Conservation (phyloP, 306 rosid species). For the Prunus fruticosa region DNA sequence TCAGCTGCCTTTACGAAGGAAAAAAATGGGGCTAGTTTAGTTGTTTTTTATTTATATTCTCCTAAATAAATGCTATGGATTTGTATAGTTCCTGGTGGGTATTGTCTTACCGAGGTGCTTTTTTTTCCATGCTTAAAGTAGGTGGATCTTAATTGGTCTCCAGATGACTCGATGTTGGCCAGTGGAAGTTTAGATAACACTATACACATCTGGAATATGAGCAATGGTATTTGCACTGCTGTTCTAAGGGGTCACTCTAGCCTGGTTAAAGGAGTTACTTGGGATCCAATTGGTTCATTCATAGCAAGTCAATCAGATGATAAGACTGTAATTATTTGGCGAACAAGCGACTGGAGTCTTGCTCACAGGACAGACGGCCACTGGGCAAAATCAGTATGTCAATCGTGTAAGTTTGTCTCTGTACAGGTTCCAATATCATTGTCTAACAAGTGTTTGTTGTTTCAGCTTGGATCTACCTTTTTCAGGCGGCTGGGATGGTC, state of each 20-base stretch:
- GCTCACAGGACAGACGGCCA: conserved; percentile 97
- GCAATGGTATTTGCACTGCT: conserved; percentile 92
- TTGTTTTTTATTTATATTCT: background rate
- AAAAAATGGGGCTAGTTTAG: background rate
- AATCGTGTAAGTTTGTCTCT: conserved; percentile 8
- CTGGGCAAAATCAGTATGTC: conserved; percentile 90
- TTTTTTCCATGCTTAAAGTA: conserved; percentile 81
- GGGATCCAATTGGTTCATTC: conserved; percentile 99
- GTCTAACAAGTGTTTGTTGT: conserved; percentile 29
- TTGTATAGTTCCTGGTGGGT: conserved; percentile 21
- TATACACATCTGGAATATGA: conserved; percentile 93
- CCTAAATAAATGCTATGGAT: conserved; percentile 3
- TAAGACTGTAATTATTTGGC: conserved; percentile 96
- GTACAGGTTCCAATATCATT: conserved; percentile 13
- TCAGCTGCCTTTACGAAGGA: background rate
- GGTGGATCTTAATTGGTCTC: conserved; percentile 99
- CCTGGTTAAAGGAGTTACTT: conserved; percentile 94
- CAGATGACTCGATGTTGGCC: conserved; percentile 93
- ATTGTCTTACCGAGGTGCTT: conserved; percentile 53
- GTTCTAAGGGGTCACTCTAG: conserved; percentile 99
- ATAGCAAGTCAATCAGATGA: conserved; percentile 99
- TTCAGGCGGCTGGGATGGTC: conserved; percentile 99
- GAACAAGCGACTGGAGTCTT: conserved; percentile 99
- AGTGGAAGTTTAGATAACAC: conserved; percentile 98
- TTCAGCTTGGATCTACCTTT: conserved; percentile 98